These are phyloP conservation scores for Pseudogymnoascus sp. DNA, from an alignment of 2,329 filamentous ascomycete genomes.

Conservation along the genomic window DNA sequence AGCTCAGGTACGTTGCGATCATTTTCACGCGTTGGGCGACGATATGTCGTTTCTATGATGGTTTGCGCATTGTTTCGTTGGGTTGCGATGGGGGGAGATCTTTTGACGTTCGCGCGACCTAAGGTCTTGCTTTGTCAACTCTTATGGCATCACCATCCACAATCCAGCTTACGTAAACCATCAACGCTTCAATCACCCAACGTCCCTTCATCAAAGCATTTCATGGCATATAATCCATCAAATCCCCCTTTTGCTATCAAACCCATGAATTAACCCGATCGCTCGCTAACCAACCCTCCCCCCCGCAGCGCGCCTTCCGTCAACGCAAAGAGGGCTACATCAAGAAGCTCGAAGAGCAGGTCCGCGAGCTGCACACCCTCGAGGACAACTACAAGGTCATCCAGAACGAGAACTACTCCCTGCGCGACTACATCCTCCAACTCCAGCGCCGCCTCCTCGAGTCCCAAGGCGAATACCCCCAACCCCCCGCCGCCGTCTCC, in stretches of 20 bases:
- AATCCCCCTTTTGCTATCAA: not conserved
- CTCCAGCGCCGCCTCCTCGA: constrained; percentile 82
- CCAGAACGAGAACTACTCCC: constrained; percentile 78
- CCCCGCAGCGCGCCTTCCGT: constrained; percentile 77
- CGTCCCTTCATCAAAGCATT: not conserved
- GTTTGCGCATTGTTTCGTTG: constrained; percentile 8
- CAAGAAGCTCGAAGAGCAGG: constrained; percentile 91
- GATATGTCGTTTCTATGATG: constrained; percentile 18
- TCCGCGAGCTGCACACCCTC: constrained; percentile 68
- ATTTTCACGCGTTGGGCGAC: constrained; percentile 11
- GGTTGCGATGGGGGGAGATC: not conserved
- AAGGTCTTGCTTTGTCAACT: constrained; percentile 30
- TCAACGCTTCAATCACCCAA: not conserved
- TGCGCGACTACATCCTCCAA: constrained; percentile 87
- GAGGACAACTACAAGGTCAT: constrained; percentile 71
- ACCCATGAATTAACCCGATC: not conserved
- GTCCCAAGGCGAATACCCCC: constrained; percentile 72
- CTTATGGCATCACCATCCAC: constrained; percentile 27
- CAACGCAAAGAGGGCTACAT: constrained; percentile 98
- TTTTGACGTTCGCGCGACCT: constrained; percentile 5
- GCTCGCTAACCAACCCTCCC: constrained; percentile 24
- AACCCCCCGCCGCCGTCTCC: constrained; percentile 71
- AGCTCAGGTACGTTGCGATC: constrained; percentile 65
- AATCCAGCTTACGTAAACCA: constrained; percentile 26
- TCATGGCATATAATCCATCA: not conserved